These are phyloP conservation scores for Colletotrichum destructivum DNA, from an alignment of 2,329 filamentous ascomycete genomes.

Conservation along the genomic window DNA sequence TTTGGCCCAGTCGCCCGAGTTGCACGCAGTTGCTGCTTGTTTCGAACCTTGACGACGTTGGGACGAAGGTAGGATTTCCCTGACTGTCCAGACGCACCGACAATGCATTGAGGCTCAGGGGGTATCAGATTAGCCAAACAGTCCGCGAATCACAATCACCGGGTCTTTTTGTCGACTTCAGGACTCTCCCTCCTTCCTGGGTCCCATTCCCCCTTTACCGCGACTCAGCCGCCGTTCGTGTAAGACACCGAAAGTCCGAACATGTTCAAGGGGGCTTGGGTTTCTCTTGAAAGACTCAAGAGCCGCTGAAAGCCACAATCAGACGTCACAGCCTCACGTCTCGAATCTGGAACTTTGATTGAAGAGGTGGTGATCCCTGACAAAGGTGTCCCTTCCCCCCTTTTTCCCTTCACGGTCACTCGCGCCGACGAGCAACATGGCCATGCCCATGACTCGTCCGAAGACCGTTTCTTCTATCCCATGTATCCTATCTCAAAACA, in stretches of 20 bases:
- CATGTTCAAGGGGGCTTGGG: not conserved
- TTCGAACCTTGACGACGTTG: conserved; percentile 37
- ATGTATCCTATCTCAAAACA: conserved; percentile 1
- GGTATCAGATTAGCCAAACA: conserved; percentile 21
- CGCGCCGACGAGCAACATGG: conserved; percentile 19
- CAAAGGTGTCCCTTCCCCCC: not conserved
- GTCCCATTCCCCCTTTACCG: not conserved
- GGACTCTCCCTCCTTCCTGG: not conserved
- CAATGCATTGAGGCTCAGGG: conserved; percentile 36
- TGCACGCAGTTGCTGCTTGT: conserved; percentile 27
- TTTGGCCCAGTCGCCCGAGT: conserved; percentile 38
- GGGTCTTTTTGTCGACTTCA: not conserved
- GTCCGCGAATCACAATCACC: conserved; percentile 17
- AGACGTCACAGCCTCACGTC: conserved; percentile 32
- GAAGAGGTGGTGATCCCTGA: not conserved
- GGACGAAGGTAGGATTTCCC: conserved; percentile 40
- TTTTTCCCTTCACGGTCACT: not conserved
- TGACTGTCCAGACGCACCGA: conserved; percentile 35
- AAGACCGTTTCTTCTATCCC: conserved; percentile 19
- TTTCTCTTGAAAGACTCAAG: conserved; percentile 16
- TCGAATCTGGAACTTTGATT: conserved; percentile 33
- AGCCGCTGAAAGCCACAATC: conserved; percentile 18
- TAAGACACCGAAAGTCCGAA: conserved; percentile 25
- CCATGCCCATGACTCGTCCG: conserved; percentile 34
- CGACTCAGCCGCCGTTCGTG: conserved; percentile 2